Evolutionary conservation across 2,329 filamentous ascomycete species (phyloP).

Genomic region (Tolypocladium paradoxum): DNA sequence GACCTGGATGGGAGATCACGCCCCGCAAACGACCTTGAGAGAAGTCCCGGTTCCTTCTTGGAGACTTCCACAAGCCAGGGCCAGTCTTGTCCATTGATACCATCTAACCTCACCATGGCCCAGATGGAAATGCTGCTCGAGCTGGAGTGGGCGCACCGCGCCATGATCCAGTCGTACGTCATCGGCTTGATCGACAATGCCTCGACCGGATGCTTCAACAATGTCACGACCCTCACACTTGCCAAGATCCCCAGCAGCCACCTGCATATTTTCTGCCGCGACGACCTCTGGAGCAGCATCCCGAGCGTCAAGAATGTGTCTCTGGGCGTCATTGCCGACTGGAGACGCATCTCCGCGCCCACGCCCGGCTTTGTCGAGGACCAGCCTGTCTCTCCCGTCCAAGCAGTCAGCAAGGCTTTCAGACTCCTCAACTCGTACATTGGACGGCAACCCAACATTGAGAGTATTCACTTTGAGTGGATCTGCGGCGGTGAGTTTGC

Average conservation of each 20-base stretch:
- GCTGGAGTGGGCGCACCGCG: conserved; percentile 57
- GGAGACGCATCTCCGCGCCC: conserved; percentile 46
- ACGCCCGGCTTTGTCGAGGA: conserved; percentile 40
- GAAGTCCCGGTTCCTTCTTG: too few species aligned
- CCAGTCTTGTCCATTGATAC: conserved; percentile 29
- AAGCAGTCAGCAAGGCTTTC: conserved; percentile 40
- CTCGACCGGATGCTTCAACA: conserved; percentile 32
- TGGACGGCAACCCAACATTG: conserved; percentile 36
- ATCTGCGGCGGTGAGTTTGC: conserved; percentile 57
- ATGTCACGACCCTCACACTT: conserved; percentile 49
- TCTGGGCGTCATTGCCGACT: conserved; percentile 54
- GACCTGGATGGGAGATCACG: conserved; percentile 22
- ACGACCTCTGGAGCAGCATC: conserved; percentile 52
- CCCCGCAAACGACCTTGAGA: not conserved
- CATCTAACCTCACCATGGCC: conserved; percentile 44
- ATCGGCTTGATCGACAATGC: conserved; percentile 52
- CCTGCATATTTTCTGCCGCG: conserved; percentile 40
- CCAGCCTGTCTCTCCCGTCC: conserved; percentile 35
- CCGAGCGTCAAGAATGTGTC: conserved; percentile 42
- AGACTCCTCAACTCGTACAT: conserved; percentile 40
- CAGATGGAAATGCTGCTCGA: conserved; percentile 61
- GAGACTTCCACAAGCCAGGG: not conserved
- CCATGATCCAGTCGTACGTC: conserved; percentile 57
- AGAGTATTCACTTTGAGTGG: conserved; percentile 54
- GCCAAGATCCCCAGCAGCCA: conserved; percentile 54